Evolutionary conservation across 495 filamentous ascomycete species (phyloP), one percentile per base, ranked within the genome.

Genomic region (Xylaria longipes): DNA sequence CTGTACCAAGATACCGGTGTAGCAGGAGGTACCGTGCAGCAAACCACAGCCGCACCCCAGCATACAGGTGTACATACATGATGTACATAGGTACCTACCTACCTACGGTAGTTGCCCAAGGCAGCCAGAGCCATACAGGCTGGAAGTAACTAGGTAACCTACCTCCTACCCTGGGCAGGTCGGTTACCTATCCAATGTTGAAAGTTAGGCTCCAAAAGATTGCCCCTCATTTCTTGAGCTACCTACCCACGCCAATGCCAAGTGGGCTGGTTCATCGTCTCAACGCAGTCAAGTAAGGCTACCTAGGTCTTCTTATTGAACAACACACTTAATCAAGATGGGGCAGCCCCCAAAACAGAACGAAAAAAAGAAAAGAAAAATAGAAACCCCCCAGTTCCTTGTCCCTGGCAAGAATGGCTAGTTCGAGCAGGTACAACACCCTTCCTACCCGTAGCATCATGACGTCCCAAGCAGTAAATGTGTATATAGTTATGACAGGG

Each of bases 211-310:
- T 60, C 67, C 67, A 69, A 61, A 50, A 69, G 27, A 45, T 65
- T 71, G 62, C 69, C 69, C 69, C 69, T 71, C 69, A 71, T 71
- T 71, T 71, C 69, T 43, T n/a, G n/a, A n/a, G n/a, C n/a, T n/a
- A n/a, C n/a, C 31, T 64, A 65, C 50, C 37, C 62, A 71, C 62
- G 33, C 54, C 31, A 35, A 58, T 22, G 35, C 68, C 68, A 71
- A 71, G 69, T 71, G 69, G 69, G 58, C 58, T 46, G 29, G 45
- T 70, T 39, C 50, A 14, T 54, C 60, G n/a, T 60, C 48, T 31
- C 48, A 58, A 65, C 25, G 8, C 15, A 37, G 52, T 17, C 35
- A 31, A 25, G 48, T 22, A 64, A 70, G 58, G 58, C 41, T 62
- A 63, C 12, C 39, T 60, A 22, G 66, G 54, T 39, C 66, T 14